Evolutionary conservation across 2,329 filamentous ascomycete species (phyloP), one percentile per base, ranked within the genome.

Genomic region (Colletotrichum sp.): DNA sequence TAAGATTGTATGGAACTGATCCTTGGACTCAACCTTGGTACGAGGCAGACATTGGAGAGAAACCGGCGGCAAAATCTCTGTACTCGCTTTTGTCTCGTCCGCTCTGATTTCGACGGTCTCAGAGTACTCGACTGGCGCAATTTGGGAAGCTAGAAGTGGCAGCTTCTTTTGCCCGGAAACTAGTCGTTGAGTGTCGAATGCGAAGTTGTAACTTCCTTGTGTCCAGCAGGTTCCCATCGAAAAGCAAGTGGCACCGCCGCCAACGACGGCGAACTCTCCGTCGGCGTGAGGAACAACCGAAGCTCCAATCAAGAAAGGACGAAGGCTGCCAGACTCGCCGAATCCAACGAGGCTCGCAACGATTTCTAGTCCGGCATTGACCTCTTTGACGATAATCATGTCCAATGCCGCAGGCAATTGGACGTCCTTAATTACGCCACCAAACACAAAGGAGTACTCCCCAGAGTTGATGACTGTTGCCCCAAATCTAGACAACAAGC

Each of bases 181-280:
- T 21, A 63, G 18, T n/a, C 12, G 52, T 10, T 24, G 26, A 7
- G 57, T 36, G 36, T 74, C 69, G 5, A 81, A 63, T 7, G 76
- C 68, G 26, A 92, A 79, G 3, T 84, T 82, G 67, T 87, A 93
- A 14, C 89, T 86, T 2, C 91, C 91, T 36, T 89, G 88, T 67
- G 96, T 96, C 95, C 95, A 98, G 80, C 92, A 96, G 8, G 94
- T 95, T 2, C 96, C 96, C 89, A 98, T 98, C 0, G 95, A 96
- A 86, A 98, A 98, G 83, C 95, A 98, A 0, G 95, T 95, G 18
- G 94, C 95, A 48, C 95, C 96, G 18, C 96, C 96, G 2, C 95
- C 95, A 64, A 94, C 83, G 9, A 98, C 85, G 12, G 95, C 80
- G 4, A 96, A 80, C 21, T 89, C 84, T 34, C 87, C 85, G 57